phyloP scores from a whole-genome alignment of 1,139 yeast genomes.

The Ashbya aceris region DNA sequence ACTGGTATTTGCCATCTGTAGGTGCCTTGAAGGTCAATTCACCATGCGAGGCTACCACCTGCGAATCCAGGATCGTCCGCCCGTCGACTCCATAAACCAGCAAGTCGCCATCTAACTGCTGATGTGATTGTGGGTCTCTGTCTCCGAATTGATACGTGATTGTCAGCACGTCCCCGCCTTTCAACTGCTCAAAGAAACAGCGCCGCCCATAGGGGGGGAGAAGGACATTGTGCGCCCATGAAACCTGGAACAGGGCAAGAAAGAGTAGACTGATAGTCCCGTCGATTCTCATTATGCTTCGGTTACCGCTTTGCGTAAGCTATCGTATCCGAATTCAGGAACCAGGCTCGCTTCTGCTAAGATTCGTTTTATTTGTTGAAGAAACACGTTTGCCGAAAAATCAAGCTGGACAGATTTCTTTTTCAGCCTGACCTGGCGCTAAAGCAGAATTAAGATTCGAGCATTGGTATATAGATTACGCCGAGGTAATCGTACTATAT shows the following conservation, averaged over 20 bases:
- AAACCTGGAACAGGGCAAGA: neutral
- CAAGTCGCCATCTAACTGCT: conserved; percentile 73
- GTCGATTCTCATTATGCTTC: neutral
- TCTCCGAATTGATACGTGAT: conserved; percentile 92
- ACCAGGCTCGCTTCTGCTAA: too few relatives aligned
- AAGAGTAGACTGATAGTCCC: neutral
- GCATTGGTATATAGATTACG: too few relatives aligned
- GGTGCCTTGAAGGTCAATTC: conserved; percentile 62
- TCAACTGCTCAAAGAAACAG: conserved; percentile 81
- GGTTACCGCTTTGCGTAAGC: neutral
- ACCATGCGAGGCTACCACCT: conserved; percentile 65
- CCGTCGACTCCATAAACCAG: conserved; percentile 33
- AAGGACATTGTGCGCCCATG: conserved; percentile 66
- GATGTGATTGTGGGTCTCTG: conserved; percentile 68
- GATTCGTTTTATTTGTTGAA: too few relatives aligned
- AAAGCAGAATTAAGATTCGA: too few relatives aligned
- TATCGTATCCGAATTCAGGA: too few relatives aligned
- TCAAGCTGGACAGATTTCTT: too few relatives aligned
- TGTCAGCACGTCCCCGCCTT: conserved; percentile 76
- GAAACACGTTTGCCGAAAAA: too few relatives aligned
- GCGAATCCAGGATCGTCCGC: conserved; percentile 32
- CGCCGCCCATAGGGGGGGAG: conserved; percentile 79
- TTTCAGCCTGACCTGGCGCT: too few relatives aligned
- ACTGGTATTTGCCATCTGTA: conserved; percentile 64
- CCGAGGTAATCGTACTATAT: too few relatives aligned